Conservation (phyloP, 768 basidiomycete species). For the Tylopilus sp. region DNA sequence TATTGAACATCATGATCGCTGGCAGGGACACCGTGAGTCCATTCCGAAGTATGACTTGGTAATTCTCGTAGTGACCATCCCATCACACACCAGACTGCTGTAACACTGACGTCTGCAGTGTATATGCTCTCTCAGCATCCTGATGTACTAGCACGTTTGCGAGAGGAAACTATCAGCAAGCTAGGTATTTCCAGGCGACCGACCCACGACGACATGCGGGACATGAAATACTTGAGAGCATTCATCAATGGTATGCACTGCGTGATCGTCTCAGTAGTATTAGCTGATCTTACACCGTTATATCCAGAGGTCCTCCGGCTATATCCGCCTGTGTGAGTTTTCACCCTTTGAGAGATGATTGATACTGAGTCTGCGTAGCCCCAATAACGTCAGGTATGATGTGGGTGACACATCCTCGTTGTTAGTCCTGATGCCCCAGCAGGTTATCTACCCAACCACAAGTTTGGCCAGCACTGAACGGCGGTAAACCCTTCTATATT, state of each 20-base stretch:
- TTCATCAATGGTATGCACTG: constrained; percentile 54
- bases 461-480: constrained; percentile 18
- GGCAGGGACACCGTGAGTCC: constrained; percentile 43
- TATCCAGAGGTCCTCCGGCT: constrained; percentile 31
- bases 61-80: neutral
- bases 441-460: constrained; percentile 18
- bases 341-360: neutral
- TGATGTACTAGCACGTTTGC: constrained; percentile 42
- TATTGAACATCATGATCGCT: constrained; percentile 28
- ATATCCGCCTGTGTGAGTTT: constrained; percentile 28
- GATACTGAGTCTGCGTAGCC: constrained; percentile 14
- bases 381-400: constrained; percentile 20
- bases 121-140: constrained; percentile 54
- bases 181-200: constrained; percentile 50
- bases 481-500: constrained; percentile 50
- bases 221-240: constrained; percentile 62
- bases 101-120: constrained; percentile 34
- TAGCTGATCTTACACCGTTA: neutral
- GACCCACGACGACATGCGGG: constrained; percentile 51
- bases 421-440: neutral
- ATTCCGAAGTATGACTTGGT: neutral
- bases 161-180: constrained; percentile 52
- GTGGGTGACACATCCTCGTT: too few relatives aligned
- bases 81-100: constrained; percentile 24
- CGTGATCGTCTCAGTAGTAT: neutral